Conservation (phyloP, 352 stramenopile species). For the Phytophthora hibernalis region DNA sequence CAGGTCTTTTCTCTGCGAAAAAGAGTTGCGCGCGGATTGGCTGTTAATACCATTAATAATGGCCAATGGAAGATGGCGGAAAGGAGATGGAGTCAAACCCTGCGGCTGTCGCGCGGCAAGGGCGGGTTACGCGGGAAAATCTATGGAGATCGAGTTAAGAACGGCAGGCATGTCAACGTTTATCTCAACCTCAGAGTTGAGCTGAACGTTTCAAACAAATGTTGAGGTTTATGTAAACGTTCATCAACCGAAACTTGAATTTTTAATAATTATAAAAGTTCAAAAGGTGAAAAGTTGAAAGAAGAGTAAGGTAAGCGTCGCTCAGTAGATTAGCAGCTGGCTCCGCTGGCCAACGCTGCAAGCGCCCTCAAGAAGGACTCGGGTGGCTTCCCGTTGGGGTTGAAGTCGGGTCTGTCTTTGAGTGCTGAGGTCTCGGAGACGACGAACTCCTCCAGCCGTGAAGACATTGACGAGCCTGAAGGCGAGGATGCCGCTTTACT, state of each 20-base stretch:
- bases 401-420: conserved; percentile 33
- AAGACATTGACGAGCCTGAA: conserved; percentile 60
- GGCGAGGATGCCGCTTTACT: conserved; percentile 41
- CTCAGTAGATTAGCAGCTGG: no score
- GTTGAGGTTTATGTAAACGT: no score
- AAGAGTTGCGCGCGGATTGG: conserved; percentile 24
- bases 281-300: no score
- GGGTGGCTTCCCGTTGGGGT: conserved; percentile 26
- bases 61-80: background rate
- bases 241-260: no score
- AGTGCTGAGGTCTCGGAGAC: conserved; percentile 56
- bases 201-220: no score
- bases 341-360: conserved; percentile 30
- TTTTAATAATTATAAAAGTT: no score
- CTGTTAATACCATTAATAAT: conserved; percentile 4
- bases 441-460: conserved; percentile 51
- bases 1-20: conserved; percentile 40
- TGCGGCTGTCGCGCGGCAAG: no score
- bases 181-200: no score
- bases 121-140: no score
- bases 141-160: no score
- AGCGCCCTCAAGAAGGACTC: conserved; percentile 56
- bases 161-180: no score
- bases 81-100: background rate
- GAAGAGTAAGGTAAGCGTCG: no score